These are phyloP conservation scores for Malus hybrid DNA, from an alignment of 331 rosid genomes.

Conservation along the genomic window DNA sequence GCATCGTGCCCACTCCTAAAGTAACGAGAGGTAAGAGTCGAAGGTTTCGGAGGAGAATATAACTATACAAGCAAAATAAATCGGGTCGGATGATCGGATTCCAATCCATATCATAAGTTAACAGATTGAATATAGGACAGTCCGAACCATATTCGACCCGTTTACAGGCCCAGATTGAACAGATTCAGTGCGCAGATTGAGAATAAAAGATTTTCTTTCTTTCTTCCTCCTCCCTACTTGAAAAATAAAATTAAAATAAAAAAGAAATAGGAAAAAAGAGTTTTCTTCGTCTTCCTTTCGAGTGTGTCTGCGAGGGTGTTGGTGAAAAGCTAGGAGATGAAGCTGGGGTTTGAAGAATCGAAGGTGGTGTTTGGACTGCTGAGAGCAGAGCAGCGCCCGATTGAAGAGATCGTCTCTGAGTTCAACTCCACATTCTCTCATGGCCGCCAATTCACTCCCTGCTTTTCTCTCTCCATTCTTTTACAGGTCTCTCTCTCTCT, in stretches of 20 bases:
- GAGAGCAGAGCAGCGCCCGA: constrained; percentile 51
- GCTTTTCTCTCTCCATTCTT: constrained; percentile 58
- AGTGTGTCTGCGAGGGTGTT: neutral
- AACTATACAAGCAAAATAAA: no score
- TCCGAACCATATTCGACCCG: no score
- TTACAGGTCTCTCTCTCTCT: constrained; percentile 15
- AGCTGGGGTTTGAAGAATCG: constrained; percentile 55
- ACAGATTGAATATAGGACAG: no score
- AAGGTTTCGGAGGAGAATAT: no score
- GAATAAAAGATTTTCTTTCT: no score
- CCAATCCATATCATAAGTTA: no score
- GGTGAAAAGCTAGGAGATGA: neutral
- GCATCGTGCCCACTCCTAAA: no score
- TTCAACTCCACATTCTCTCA: constrained; percentile 46
- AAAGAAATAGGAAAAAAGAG: neutral
- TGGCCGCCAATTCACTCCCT: constrained; percentile 50
- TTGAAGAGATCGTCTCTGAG: constrained; percentile 53
- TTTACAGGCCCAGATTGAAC: no score
- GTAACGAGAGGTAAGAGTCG: no score
- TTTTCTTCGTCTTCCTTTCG: neutral
- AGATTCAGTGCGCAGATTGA: no score
- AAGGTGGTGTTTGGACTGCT: constrained; percentile 39
- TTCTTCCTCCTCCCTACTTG: neutral
- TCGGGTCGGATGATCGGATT: no score
- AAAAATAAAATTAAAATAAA: neutral